Base-by-base conservation (phyloP, 2,329 filamentous ascomycete genomes). In the Diaporthe caulivora region DNA sequence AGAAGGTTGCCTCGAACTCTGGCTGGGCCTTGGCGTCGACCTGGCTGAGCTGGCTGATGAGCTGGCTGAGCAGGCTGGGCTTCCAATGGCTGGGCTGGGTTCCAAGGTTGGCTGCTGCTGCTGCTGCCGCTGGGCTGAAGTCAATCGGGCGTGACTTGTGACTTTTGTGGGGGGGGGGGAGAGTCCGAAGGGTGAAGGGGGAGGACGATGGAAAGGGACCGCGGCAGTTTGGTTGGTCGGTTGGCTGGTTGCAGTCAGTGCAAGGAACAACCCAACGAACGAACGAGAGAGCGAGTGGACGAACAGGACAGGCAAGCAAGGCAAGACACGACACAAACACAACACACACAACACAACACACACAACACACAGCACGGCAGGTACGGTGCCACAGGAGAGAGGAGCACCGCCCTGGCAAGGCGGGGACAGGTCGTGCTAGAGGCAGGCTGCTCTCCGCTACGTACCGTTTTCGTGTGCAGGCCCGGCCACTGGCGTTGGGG, bases 41-140 rank as follows among this genome's bases (percentile, higher is more conserved):
- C 62, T 51, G 62, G 62, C 62, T 51, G 44, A 51, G 44, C 62
- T 65, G 62, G 62, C 62, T 2, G 60, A 51, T 65, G 62, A 37
- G 62, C 44, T 37, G 62, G 62, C 44, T 65, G 62, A 26, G 62
- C 57, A 42, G 62, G 62, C 62, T 65, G 29, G 44, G 29, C 60
- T 37, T 51, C 60, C 60, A 65, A 65, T 65, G 68, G 68, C 68
- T 60, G 68, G 42, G 68, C 29, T 58, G 65, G 62, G 65, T 51
- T 70, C 37, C n/a, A n/a, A 31, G 47, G 49, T 8, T 37, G 54
- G 47, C 49, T 55, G 53, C 51, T 60, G 57, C 55, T 60, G 57
- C 57, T 51, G 68, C 34, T 40, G 37, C 37, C 40, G 68, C 68
- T 57, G 55, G 34, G 68, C 54, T 60, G 55, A 57, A 70, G 68